Base-by-base conservation (phyloP, 441 rosid species). In the Omphalea diandra region DNA sequence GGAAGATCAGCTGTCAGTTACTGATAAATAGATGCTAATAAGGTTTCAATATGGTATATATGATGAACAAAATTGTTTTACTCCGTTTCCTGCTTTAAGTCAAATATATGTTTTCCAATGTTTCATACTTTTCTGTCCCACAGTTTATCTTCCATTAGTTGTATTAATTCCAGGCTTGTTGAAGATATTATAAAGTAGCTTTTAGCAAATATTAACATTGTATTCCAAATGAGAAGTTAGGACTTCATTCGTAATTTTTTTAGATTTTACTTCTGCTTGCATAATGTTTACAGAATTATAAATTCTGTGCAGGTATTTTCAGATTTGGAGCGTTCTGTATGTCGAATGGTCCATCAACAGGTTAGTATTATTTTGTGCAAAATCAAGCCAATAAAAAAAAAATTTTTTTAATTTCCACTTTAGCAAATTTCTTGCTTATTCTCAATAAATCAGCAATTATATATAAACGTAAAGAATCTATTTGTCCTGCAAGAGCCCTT, bases 321-420 rank as follows among this genome's bases (percentile, higher is more conserved):
- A 17, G 98, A 96, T 86, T 73, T 96, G 80, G 97, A 96, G 75
- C 98, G 97, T 38, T 96, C 98, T 33, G 89, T 82, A 17, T 96
- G 99, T 80, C 89, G 99, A 65, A 96, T 96, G 97, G 87, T 91
- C 67, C 97, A 96, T 80, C 84, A 83, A 62, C 98, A 91, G 97
- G 99, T 96, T 68, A 68, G 89, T 81, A 31, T 75, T 71, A 54
- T 69, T 49, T 76, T 67, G 24, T 43, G 59, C 52, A 44, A 49
- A 38, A 43, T 44, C 32, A 43, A 57, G 8, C 29, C 2, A 22
- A 44, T 29, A 8, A 3, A 68, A 69, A n/a, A n/a, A n/a, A n/a
- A n/a, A n/a, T n/a, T n/a, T n/a, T n/a, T n/a, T n/a, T n/a, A n/a
- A n/a, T n/a, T n/a, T n/a, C n/a, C n/a, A n/a, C n/a, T n/a, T n/a